Evolutionary conservation across 2,329 filamentous ascomycete species (phyloP).

Genomic region (Colletotrichum lini): DNA sequence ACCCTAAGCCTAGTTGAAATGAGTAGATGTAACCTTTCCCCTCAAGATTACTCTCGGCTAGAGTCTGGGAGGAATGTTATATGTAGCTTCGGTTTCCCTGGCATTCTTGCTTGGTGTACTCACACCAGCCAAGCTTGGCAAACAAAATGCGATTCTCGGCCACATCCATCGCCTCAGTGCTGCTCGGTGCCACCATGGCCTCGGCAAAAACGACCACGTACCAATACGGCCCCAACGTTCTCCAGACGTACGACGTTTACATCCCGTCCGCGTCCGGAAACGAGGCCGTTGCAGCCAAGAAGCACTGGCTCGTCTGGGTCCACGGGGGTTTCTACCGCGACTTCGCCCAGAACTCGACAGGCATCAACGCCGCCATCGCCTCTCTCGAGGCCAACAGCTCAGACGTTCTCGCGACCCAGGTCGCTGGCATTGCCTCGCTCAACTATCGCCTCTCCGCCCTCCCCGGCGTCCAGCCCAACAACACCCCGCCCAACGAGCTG

Average conservation of each 20-base stretch:
- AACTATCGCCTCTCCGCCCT: conserved; percentile 35
- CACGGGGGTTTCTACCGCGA: conserved; percentile 38
- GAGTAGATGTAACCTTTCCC: conserved; percentile 2
- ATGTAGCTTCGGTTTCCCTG: background rate
- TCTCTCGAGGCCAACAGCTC: conserved; percentile 26
- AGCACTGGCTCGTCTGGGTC: conserved; percentile 34
- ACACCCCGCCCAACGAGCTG: conserved; percentile 24
- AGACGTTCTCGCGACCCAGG: background rate
- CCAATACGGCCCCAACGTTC: conserved; percentile 28
- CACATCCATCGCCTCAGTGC: background rate
- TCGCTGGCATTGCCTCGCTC: conserved; percentile 29
- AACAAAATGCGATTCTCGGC: conserved; percentile 15
- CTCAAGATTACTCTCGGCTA: background rate
- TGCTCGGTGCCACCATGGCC: conserved; percentile 20
- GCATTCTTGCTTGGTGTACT: background rate
- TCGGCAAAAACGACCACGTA: conserved; percentile 24
- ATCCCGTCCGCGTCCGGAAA: background rate
- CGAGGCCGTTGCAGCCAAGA: background rate
- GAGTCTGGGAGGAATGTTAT: background rate
- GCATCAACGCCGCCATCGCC: conserved; percentile 23
- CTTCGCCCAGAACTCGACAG: conserved; percentile 31
- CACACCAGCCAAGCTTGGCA: too few species aligned
- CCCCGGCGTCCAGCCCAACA: conserved; percentile 32
- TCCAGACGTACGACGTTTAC: conserved; percentile 33
- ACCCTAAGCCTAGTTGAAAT: conserved; percentile 11